These are phyloP conservation scores for Furculomyces boomerangus DNA, from an alignment of 371 early-diverging fungal species.

Conservation along the genomic window DNA sequence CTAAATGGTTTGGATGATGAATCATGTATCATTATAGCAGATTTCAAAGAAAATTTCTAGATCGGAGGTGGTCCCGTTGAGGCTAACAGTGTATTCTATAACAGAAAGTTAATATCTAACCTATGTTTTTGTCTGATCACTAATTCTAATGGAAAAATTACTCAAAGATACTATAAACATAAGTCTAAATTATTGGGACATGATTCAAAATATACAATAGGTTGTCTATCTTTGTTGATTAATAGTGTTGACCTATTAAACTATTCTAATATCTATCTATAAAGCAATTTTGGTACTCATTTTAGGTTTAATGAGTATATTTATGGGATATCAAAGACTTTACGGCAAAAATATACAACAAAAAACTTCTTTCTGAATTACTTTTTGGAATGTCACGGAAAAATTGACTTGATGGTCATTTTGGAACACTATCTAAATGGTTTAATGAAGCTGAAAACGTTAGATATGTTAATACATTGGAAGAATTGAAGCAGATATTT, in stretches of 20 bases:
- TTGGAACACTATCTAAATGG: too few relatives aligned
- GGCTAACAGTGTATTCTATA: neutral
- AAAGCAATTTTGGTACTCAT: neutral
- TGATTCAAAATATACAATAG: neutral
- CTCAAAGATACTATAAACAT: neutral
- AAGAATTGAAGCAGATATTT: too few relatives aligned
- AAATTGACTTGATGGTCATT: too few relatives aligned
- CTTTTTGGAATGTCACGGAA: too few relatives aligned
- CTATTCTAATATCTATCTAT: neutral
- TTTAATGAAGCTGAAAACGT: too few relatives aligned
- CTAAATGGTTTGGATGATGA: too few relatives aligned
- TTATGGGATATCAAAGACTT: neutral
- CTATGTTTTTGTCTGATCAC: neutral
- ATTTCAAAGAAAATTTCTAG: neutral
- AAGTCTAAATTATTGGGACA: neutral
- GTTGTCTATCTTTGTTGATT: neutral
- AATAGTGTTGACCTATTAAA: neutral
- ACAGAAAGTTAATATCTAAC: neutral
- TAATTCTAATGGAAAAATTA: neutral
- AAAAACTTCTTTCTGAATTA: neutral
- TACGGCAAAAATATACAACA: neutral
- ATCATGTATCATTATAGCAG: neutral
- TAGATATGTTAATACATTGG: too few relatives aligned
- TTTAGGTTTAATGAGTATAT: neutral
- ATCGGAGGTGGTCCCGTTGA: neutral